Evolutionary conservation across 768 basidiomycete species (phyloP).

Genomic region (Tubosaeta sp.): DNA sequence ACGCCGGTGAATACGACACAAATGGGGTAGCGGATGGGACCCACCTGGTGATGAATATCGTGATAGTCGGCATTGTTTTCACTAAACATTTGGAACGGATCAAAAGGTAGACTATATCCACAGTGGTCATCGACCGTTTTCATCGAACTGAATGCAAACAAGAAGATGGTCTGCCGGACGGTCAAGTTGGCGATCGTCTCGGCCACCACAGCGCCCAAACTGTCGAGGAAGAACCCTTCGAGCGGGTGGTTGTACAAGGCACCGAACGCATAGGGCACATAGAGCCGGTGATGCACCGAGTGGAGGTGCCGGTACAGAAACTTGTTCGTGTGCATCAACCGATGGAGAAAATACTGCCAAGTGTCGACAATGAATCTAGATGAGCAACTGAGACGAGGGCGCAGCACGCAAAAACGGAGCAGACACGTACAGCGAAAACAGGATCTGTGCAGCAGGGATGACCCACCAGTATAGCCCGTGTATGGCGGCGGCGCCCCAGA

Average conservation of each 20-base stretch:
- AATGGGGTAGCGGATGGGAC: conserved; percentile 8
- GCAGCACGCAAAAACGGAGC: background rate
- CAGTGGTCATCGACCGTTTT: conserved; percentile 98
- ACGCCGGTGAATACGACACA: background rate
- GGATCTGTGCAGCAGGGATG: conserved; percentile 67
- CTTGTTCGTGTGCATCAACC: conserved; percentile 84
- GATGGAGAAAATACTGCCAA: conserved; percentile 97
- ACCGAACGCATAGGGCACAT: conserved; percentile 96
- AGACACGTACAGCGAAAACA: conserved; percentile 75
- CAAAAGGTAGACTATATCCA: conserved; percentile 85
- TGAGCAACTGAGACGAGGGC: background rate
- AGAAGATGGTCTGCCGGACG: conserved; percentile 75
- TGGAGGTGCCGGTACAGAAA: conserved; percentile 91
- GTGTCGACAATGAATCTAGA: conserved; percentile 89
- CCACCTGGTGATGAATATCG: conserved; percentile 94
- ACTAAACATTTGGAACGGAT: conserved; percentile 83
- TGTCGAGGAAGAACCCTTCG: conserved; percentile 90
- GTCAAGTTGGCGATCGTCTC: conserved; percentile 65
- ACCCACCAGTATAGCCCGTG: conserved; percentile 91
- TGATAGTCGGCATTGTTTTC: conserved; percentile 95
- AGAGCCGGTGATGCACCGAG: conserved; percentile 91
- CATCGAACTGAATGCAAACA: conserved; percentile 79
- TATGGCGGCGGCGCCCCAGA: conserved; percentile 41
- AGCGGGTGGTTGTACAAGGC: conserved; percentile 96
- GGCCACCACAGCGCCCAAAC: conserved; percentile 73